phyloP scores from a whole-genome alignment of 192 early-diverging fungal genomes.

The Glomus cerebriforme region DNA sequence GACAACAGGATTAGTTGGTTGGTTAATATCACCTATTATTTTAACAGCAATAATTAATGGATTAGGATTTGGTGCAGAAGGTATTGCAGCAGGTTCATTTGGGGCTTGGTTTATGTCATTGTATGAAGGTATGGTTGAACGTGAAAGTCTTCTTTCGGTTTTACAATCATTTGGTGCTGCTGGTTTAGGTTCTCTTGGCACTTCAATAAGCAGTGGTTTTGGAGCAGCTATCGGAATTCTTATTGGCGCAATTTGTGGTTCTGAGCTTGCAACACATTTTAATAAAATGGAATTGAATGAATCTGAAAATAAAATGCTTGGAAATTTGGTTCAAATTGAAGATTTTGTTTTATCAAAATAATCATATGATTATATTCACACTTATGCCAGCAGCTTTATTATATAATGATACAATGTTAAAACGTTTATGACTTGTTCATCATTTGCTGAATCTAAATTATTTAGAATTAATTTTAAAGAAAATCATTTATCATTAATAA shows the following conservation, averaged over 20 bases:
- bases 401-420: too few relatives aligned
- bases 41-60: not conserved
- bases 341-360: not conserved
- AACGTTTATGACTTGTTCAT: too few relatives aligned
- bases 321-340: not conserved
- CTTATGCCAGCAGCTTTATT: too few relatives aligned
- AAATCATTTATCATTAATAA: too few relatives aligned
- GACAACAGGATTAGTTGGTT: too few relatives aligned
- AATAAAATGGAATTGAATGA: not conserved
- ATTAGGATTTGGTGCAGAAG: not conserved
- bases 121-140: not conserved
- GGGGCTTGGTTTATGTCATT: not conserved
- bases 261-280: not conserved
- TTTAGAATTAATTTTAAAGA: too few relatives aligned
- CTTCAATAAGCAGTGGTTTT: not conserved
- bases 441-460: too few relatives aligned
- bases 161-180: slow-evolving; percentile 5
- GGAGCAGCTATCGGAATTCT: not conserved
- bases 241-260: not conserved
- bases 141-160: not conserved
- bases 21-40: too few relatives aligned
- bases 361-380: too few relatives aligned
- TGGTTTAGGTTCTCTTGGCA: not conserved
- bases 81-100: too few relatives aligned
- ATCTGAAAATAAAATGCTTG: not conserved